Evolutionary conservation across 2,329 filamentous ascomycete species (phyloP).

Genomic region (Fusarium clavum): DNA sequence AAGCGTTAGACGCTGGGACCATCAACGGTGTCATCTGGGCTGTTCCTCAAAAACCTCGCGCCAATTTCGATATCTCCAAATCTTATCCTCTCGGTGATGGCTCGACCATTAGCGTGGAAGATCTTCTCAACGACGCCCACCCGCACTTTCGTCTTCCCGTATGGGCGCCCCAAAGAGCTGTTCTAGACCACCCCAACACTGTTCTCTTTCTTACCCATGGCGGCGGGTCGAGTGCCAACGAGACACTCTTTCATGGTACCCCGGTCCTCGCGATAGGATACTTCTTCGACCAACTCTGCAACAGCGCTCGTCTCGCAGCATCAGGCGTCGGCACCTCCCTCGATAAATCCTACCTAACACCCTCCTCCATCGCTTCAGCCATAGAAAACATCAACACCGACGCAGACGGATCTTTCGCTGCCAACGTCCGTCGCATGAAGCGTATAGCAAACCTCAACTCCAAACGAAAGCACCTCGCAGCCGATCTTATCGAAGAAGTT

Average conservation of each 20-base stretch:
- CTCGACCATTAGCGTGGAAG: slow-evolving; percentile 9
- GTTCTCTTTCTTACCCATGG: slow-evolving; percentile 56
- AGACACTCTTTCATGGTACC: slow-evolving; percentile 54
- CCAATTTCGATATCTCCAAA: slow-evolving; percentile 36
- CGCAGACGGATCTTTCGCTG: slow-evolving; percentile 45
- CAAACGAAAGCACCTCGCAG: slow-evolving; percentile 53
- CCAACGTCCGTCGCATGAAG: slow-evolving; percentile 53
- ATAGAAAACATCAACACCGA: slow-evolving; percentile 47
- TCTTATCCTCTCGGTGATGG: slow-evolving; percentile 27
- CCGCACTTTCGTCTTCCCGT: slow-evolving; percentile 47
- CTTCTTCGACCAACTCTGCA: slow-evolving; percentile 58
- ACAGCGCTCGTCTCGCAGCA: slow-evolving; percentile 50
- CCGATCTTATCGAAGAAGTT: slow-evolving; percentile 57
- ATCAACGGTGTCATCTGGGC: slow-evolving; percentile 58
- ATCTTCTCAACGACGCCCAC: slow-evolving; percentile 48
- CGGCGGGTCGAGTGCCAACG: slow-evolving; percentile 56
- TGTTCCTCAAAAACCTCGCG: slow-evolving; percentile 41
- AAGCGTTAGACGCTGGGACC: slow-evolving; percentile 40
- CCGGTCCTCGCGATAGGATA: slow-evolving; percentile 52
- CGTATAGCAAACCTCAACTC: slow-evolving; percentile 54
- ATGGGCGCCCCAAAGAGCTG: slow-evolving; percentile 57
- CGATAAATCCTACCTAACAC: slow-evolving; percentile 53
- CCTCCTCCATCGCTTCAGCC: slow-evolving; percentile 48
- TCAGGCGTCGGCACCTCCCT: slow-evolving; percentile 52
- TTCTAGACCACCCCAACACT: slow-evolving; percentile 52